Evolutionary conservation across 768 basidiomycete species (phyloP).

Genomic region (Imleria badia): DNA sequence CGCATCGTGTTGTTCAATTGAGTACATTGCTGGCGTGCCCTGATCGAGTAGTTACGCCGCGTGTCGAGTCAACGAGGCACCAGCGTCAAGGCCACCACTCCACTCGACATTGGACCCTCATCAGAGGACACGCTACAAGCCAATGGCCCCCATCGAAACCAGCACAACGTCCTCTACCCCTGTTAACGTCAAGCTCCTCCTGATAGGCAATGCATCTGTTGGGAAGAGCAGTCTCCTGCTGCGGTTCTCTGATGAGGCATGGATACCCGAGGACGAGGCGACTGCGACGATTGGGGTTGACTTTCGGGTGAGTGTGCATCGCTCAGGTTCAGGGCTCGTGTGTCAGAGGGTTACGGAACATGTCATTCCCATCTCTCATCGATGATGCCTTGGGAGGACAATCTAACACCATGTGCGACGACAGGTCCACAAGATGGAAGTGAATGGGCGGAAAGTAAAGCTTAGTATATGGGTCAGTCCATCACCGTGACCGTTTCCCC

Average conservation of each 20-base stretch:
- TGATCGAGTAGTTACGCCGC: slow-evolving; percentile 21
- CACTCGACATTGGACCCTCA: background rate
- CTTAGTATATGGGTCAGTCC: slow-evolving; percentile 92
- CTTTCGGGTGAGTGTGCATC: slow-evolving; percentile 68
- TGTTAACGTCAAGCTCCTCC: slow-evolving; percentile 78
- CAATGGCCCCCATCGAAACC: slow-evolving; percentile 24
- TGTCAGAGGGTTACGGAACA: background rate
- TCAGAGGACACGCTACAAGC: background rate
- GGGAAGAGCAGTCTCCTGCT: slow-evolving; percentile 90
- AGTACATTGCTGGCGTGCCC: background rate
- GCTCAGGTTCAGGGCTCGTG: background rate
- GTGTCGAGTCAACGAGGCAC: slow-evolving; percentile 24
- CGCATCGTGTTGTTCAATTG: background rate
- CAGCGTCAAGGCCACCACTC: background rate
- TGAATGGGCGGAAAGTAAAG: slow-evolving; percentile 83
- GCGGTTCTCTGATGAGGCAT: slow-evolving; percentile 96
- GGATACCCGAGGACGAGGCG: slow-evolving; percentile 88
- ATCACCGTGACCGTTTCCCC: background rate
- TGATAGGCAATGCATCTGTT: slow-evolving; percentile 88
- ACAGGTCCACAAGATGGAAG: slow-evolving; percentile 86
- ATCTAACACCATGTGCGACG: background rate
- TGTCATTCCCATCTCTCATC: background rate
- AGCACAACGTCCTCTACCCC: slow-evolving; percentile 23
- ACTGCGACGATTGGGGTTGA: slow-evolving; percentile 86
- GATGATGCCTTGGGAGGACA: background rate